phyloP scores from a whole-genome alignment of 495 filamentous ascomycete genomes.

The Aspergillus leporis region DNA sequence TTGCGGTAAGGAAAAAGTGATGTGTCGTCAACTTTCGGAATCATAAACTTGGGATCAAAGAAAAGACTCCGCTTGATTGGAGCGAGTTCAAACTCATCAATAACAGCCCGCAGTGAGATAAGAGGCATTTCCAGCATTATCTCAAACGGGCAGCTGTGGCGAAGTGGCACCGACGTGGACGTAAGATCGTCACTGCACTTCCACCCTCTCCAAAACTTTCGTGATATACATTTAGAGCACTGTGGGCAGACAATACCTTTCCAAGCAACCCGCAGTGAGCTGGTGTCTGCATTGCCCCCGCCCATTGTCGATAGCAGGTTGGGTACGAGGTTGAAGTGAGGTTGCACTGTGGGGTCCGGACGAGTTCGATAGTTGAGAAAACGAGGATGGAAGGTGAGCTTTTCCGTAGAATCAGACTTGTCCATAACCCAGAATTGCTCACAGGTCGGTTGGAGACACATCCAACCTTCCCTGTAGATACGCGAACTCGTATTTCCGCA shows the following conservation, averaged over 20 bases:
- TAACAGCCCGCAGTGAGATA: slow-evolving; percentile 37
- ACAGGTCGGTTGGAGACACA: slow-evolving; percentile 65
- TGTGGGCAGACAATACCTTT: slow-evolving; percentile 71
- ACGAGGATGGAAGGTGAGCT: slow-evolving; percentile 53
- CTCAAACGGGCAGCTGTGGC: slow-evolving; percentile 48
- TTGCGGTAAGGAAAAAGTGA: slow-evolving; percentile 26
- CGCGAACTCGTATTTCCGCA: slow-evolving; percentile 42
- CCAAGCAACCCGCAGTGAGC: slow-evolving; percentile 43
- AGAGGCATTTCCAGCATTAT: slow-evolving; percentile 33
- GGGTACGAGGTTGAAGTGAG: slow-evolving; percentile 37
- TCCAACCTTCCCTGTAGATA: slow-evolving; percentile 64
- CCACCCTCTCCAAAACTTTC: slow-evolving; percentile 66
- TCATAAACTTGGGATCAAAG: slow-evolving; percentile 15
- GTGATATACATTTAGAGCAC: slow-evolving; percentile 65
- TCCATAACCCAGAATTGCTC: slow-evolving; percentile 52
- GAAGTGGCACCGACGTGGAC: slow-evolving; percentile 19
- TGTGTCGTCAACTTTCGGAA: slow-evolving; percentile 21
- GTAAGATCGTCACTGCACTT: slow-evolving; percentile 44
- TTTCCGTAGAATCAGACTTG: slow-evolving; percentile 21
- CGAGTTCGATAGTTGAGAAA: slow-evolving; percentile 55
- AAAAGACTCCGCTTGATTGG: slow-evolving; percentile 28
- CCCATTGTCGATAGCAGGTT: slow-evolving; percentile 38
- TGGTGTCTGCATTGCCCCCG: slow-evolving; percentile 26
- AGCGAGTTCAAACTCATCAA: slow-evolving; percentile 30
- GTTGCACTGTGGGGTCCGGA: slow-evolving; percentile 38